These are phyloP conservation scores for Scedosporium apiospermum DNA, from an alignment of 2,329 filamentous ascomycete genomes.

Conservation along the genomic window DNA sequence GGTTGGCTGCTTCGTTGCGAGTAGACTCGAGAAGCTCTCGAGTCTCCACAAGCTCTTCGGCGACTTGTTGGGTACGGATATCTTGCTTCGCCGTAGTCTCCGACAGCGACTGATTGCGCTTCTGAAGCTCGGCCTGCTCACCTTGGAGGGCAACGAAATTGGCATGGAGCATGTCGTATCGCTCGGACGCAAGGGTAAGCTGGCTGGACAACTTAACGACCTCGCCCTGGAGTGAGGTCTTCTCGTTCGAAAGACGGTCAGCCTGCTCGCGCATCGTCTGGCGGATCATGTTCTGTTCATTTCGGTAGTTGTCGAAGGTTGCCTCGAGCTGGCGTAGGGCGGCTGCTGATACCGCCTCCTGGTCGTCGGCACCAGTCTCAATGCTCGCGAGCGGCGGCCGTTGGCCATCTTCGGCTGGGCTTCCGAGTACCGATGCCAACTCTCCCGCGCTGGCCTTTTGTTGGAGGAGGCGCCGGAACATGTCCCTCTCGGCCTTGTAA, in stretches of 20 bases:
- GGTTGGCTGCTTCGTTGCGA: constrained; percentile 81
- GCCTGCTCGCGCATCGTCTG: constrained; percentile 77
- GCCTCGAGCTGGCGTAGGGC: constrained; percentile 79
- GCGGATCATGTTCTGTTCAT: constrained; percentile 74
- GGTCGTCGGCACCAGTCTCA: constrained; percentile 45
- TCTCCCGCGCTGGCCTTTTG: constrained; percentile 55
- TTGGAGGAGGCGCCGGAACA: constrained; percentile 91
- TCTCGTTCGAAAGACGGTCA: constrained; percentile 71
- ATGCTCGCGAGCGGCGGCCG: constrained; percentile 49
- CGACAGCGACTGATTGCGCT: constrained; percentile 64
- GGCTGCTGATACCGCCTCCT: constrained; percentile 51
- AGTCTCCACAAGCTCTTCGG: constrained; percentile 84
- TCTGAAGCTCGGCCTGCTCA: constrained; percentile 81
- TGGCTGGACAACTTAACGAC: constrained; percentile 73
- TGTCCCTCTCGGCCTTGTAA: constrained; percentile 91
- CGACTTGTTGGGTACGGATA: constrained; percentile 79
- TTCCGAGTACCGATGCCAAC: constrained; percentile 59
- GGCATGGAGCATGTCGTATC: constrained; percentile 80
- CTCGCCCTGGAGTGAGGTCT: constrained; percentile 72
- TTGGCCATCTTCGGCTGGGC: constrained; percentile 51
- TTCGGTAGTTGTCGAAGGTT: constrained; percentile 82
- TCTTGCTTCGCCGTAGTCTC: constrained; percentile 87
- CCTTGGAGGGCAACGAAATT: constrained; percentile 77
- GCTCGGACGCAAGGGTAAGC: constrained; percentile 68
- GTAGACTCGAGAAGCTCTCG: constrained; percentile 75